Base-by-base conservation (phyloP, 371 early-diverging fungal species). In the Lichtheimia ornata region DNA sequence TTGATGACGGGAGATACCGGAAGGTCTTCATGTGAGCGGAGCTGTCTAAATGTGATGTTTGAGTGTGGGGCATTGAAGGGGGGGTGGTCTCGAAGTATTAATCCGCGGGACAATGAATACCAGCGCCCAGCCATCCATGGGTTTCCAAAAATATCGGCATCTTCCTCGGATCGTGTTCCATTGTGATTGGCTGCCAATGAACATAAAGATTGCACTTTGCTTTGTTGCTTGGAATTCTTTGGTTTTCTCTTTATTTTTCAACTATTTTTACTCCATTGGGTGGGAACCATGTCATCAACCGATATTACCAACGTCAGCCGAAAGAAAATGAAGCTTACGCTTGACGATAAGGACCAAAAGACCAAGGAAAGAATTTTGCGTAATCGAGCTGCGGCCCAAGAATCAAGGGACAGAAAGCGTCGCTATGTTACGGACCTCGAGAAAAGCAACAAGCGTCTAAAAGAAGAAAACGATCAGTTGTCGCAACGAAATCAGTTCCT, bases 361-460 rank as follows among this genome's bases (percentile, higher is more conserved):
- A 72, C 78, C 13, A 81, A 71, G 66, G 81, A 80, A 70, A 72
- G 66, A 59, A 88, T 92, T n/a, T 68, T 94, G 62, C 87, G 94
- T 45, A 95, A 95, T 77, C 86, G 95, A n/a, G 88, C 91, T 20
- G 95, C 95, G 13, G 95, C 95, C 24, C 94, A 94, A 74, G 84
- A 89, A 49, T 92, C 92, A 44, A 88, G 95, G 42, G 94, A 95
- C 72, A 93, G 91, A 77, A 94, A 94, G 73, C 87, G 91, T 50
- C 83, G 86, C 61, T 91, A 91, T 70, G 72, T 93, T 41, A 81
- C 90, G 56, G 87, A 85, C 27, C 84, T 95, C 43, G 94, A 95
- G 70, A 62, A 71, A 49, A 74, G 77, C 50, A 94, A 93, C 73
- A 77, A 81, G 20, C 62, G 69, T 30, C 85, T 94, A 28, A 67